phyloP scores from a whole-genome alignment of 164 flowering plant species.

The Chloranthus sessilifolius region DNA sequence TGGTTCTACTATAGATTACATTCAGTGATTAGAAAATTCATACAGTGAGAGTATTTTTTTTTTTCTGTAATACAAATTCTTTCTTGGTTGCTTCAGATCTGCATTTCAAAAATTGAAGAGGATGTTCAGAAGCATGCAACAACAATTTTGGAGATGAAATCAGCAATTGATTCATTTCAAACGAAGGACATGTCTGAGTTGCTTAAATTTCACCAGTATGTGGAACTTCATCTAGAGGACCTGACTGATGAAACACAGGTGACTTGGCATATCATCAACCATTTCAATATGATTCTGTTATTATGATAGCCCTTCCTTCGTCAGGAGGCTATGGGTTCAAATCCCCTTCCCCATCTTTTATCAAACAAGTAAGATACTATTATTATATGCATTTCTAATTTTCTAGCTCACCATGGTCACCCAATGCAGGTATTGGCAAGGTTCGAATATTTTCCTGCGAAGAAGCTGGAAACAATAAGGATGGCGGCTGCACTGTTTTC shows the following conservation, averaged over 20 bases:
- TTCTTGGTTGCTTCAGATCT: conserved; percentile 37
- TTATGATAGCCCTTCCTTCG: no score
- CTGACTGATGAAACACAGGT: conserved; percentile 88
- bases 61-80: background rate
- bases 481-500: conserved; percentile 59
- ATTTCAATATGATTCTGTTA: background rate
- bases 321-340: no score
- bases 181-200: conserved; percentile 73
- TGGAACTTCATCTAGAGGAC: conserved; percentile 65
- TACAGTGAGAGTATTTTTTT: background rate
- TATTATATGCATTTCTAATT: no score
- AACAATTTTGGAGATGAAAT: conserved; percentile 51
- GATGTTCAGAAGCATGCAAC: conserved; percentile 59
- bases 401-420: background rate
- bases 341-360: no score
- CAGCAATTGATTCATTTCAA: conserved; percentile 41
- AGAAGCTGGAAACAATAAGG: conserved; percentile 72
- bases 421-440: conserved; percentile 62
- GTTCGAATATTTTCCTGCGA: conserved; percentile 73
- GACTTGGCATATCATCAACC: conserved; percentile 3
- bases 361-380: no score
- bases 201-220: conserved; percentile 52
- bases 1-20: background rate
- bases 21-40: background rate
- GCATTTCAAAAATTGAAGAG: conserved; percentile 77